Evolutionary conservation across 768 basidiomycete species (phyloP).

Genomic region (Hirschioporus abietinus): DNA sequence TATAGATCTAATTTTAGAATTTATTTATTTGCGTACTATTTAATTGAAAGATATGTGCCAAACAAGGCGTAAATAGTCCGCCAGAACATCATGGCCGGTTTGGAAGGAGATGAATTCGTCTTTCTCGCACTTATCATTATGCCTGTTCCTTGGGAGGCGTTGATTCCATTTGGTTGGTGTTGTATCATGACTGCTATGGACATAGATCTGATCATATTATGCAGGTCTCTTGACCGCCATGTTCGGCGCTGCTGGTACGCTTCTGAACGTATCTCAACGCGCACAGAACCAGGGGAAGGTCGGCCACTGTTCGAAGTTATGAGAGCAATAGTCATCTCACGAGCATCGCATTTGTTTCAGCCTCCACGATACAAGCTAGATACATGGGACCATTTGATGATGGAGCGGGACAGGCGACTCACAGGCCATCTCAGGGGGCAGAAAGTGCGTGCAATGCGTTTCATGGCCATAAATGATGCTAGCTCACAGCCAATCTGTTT

Average conservation of each 20-base stretch:
- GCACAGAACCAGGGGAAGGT: slow-evolving; percentile 93
- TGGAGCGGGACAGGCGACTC: slow-evolving; percentile 82
- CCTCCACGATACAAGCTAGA: slow-evolving; percentile 82
- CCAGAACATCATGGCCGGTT: not conserved
- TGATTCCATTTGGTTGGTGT: slow-evolving; percentile 84
- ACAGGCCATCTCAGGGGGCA: slow-evolving; percentile 88
- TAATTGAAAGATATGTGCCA: not conserved
- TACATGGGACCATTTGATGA: slow-evolving; percentile 94
- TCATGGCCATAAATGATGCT: not conserved
- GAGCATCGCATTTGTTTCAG: slow-evolving; percentile 34
- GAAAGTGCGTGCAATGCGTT: slow-evolving; percentile 46
- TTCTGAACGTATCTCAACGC: slow-evolving; percentile 71
- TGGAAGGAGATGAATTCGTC: not conserved
- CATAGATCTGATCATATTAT: slow-evolving; percentile 14
- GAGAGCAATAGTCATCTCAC: slow-evolving; percentile 3
- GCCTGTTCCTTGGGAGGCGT: slow-evolving; percentile 97
- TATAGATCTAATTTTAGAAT: not conserved
- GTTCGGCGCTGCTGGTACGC: slow-evolving; percentile 89
- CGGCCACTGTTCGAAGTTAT: slow-evolving; percentile 10
- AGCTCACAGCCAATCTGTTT: not conserved
- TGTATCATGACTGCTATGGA: not conserved
- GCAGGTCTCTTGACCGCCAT: slow-evolving; percentile 77
- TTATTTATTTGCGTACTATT: slow-evolving; percentile 2
- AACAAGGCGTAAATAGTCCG: not conserved
- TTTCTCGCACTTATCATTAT: slow-evolving; percentile 37